Percentiles rank a stretch among this genome's conserved stretches.
phyloP scores from a whole-genome alignment of 1,284 basidiomycete genomes.

The Cutaneotrichosporon sp. region DNA sequence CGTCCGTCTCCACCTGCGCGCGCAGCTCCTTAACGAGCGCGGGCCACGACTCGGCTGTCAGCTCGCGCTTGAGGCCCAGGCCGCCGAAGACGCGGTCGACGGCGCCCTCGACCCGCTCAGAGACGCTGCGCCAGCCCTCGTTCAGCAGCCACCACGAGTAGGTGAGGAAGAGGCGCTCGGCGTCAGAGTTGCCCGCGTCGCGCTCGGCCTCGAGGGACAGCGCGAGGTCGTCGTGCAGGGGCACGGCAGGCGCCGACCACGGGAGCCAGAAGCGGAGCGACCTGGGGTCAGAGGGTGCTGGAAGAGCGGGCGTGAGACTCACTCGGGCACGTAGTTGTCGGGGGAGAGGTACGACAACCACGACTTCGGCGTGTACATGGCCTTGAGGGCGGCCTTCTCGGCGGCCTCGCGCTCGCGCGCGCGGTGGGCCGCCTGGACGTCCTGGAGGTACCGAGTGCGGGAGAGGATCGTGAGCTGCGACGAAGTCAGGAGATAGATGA shows the following conservation, averaged over 20 bases:
- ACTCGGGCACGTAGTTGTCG: conserved; percentile 14
- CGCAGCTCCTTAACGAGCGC: conserved; percentile 42
- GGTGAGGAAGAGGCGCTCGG: conserved; percentile 49
- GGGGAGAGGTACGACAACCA: conserved; percentile 35
- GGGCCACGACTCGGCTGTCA: conserved; percentile 45
- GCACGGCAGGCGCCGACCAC: neutral
- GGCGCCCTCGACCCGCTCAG: conserved; percentile 36
- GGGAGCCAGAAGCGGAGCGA: conserved; percentile 7
- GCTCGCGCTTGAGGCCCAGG: conserved; percentile 47
- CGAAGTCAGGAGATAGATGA: conserved; percentile 49
- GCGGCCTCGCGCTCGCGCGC: conserved; percentile 4
- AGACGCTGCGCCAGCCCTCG: conserved; percentile 49
- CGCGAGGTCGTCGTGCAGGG: conserved; percentile 11
- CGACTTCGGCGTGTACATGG: conserved; percentile 1
- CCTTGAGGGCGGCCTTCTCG: conserved; percentile 7
- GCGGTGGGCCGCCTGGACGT: conserved; percentile 33
- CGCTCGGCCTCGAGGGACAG: conserved; percentile 24
- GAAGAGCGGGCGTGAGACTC: conserved; percentile 26
- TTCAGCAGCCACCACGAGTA: conserved; percentile 54
- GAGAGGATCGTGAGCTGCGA: conserved; percentile 52
- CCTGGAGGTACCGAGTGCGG: conserved; percentile 44
- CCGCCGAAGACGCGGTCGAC: conserved; percentile 47
- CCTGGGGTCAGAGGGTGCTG: neutral
- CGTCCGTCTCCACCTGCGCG: conserved; percentile 42
- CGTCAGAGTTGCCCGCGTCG: conserved; percentile 32